Evolutionary conservation across 768 basidiomycete species (phyloP).

Genomic region (Pleurotus sapidus): DNA sequence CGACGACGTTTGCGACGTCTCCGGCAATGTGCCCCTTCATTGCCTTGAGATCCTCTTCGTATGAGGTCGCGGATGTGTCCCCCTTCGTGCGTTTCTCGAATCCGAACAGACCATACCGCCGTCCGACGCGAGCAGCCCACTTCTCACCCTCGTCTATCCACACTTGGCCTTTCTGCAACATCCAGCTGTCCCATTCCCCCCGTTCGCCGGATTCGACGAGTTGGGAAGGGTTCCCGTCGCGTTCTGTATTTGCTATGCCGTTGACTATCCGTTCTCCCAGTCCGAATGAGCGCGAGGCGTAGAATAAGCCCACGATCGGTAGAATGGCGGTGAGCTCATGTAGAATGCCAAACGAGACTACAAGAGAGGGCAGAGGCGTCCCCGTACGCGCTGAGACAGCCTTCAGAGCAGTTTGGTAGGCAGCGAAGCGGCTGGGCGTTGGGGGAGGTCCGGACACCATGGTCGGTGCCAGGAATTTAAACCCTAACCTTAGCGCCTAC

Average conservation of each 20-base stretch:
- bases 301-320: constrained; percentile 75
- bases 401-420: constrained; percentile 54
- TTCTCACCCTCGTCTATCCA: constrained; percentile 81
- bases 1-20: constrained; percentile 78
- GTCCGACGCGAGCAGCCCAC: constrained; percentile 69
- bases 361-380: constrained; percentile 72
- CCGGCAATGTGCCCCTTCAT: constrained; percentile 51
- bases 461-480: constrained; percentile 13
- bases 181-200: constrained; percentile 29
- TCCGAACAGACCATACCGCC: constrained; percentile 79
- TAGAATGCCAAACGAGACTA: constrained; percentile 75
- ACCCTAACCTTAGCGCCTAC: constrained; percentile 11
- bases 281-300: constrained; percentile 59
- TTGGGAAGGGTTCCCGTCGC: not conserved
- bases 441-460: not conserved
- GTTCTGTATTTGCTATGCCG: constrained; percentile 21
- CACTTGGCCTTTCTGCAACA: constrained; percentile 35
- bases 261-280: constrained; percentile 66
- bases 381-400: constrained; percentile 67
- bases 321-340: constrained; percentile 84
- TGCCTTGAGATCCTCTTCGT: constrained; percentile 18
- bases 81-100: constrained; percentile 51
- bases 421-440: constrained; percentile 31
- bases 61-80: not conserved
- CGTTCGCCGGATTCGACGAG: constrained; percentile 4